Base-by-base conservation (phyloP, 108 stramenopile genomes). In the Schizochytrium sp. region DNA sequence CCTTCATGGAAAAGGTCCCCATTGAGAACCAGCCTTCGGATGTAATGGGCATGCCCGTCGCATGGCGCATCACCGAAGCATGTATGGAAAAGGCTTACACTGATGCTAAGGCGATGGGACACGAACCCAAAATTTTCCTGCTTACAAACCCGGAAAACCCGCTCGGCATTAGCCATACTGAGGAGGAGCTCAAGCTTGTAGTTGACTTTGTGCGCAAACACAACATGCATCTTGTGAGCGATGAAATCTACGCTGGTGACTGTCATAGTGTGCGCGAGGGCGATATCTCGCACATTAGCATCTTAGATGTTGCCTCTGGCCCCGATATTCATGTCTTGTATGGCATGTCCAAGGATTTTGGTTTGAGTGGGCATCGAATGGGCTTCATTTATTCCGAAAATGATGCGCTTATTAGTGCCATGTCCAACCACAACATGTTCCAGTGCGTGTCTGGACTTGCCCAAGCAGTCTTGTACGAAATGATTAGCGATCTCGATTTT, bases 81-180 rank as follows among this genome's bases (percentile, higher is more conserved):
- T 95, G 95, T 45, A 90, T 97, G 41, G 94, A 97, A 45, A 56
- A 90, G 60, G 97, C 95, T 72, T 92, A 90, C 89, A 88, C 40
- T 64, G 76, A 83, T 46, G 90, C 61, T 45, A 64, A 41, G 19
- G 91, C 90, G 45, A 91, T 91, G 88, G 92, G 64, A 7, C 88
- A 40, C 44, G 56, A 55, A 10, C 64, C 88, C 19, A 94, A 92
- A 61, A 95, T 96, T 47, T 87, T 98, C 0, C 90, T 98, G 61
- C 90, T 98, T 41, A 96, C 96, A 40, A 97, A 97, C 87, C 97
- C 97, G 8, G 94, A 96, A 91, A 98, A 97, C 91, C 97, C 97
- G n/a, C 92, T 97, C 61, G 97, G 96, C 12, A 91, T 93, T 8
- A 92, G 95, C 87, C 96, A 97, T 76, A 49, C 87, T 28, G 92